Conservation (phyloP, 2,329 filamentous ascomycete genomes). For the Thelonectria olida region DNA sequence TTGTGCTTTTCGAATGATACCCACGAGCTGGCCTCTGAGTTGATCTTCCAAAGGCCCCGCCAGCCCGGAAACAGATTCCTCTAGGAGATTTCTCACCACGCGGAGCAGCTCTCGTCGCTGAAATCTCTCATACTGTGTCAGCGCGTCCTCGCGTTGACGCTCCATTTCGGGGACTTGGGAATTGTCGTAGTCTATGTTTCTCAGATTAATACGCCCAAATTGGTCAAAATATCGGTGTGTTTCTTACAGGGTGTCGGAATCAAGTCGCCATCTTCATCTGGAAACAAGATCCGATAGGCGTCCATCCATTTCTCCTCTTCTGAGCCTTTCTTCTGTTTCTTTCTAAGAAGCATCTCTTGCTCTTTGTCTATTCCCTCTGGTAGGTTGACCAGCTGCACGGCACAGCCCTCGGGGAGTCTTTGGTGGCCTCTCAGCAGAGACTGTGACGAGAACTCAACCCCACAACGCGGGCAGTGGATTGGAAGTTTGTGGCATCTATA, state of each 20-base stretch:
- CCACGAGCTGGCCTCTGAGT: not conserved
- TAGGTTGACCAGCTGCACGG: not conserved
- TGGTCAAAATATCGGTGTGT: not conserved
- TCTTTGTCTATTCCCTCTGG: conserved; percentile 1
- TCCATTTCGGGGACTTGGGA: not conserved
- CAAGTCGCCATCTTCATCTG: not conserved
- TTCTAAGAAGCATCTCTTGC: not conserved
- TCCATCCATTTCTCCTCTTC: not conserved
- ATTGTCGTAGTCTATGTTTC: not conserved
- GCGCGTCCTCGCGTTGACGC: not conserved
- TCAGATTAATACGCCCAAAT: not conserved
- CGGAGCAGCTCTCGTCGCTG: not conserved
- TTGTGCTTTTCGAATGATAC: not conserved
- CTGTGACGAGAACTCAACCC: not conserved
- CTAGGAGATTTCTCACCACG: not conserved
- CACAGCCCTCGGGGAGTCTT: not conserved
- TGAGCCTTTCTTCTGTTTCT: not conserved
- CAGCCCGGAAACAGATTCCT: not conserved
- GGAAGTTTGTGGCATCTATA: not conserved
- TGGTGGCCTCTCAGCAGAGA: not conserved
- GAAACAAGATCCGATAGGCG: not conserved
- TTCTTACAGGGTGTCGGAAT: not conserved
- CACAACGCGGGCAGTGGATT: not conserved
- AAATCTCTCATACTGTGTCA: not conserved
- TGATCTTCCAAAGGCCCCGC: not conserved